A percentile compares a stretch with the other conserved stretches of the same genome.
phyloP scores from a whole-genome alignment of 2,329 filamentous ascomycete genomes.

The Diatrype stigma region DNA sequence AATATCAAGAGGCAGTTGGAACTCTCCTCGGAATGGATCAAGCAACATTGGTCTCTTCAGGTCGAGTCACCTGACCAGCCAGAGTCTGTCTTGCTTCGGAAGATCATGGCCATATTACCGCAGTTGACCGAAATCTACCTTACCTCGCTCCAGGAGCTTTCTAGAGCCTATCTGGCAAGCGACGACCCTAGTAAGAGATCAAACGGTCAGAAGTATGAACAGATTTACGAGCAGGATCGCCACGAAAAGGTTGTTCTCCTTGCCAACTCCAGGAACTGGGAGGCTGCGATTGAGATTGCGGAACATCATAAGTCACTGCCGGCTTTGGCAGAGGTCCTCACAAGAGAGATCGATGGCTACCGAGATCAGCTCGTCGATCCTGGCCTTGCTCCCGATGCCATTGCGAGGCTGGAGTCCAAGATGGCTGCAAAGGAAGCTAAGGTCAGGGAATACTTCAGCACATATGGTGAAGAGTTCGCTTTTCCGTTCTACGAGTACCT shows the following conservation, averaged over 20 bases:
- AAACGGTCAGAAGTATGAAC: constrained; percentile 41
- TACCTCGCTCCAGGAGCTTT: constrained; percentile 48
- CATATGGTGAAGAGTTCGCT: constrained; percentile 63
- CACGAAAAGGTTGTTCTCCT: constrained; percentile 50
- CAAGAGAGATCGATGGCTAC: constrained; percentile 46
- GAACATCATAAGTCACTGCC: constrained; percentile 53
- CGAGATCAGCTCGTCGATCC: constrained; percentile 31
- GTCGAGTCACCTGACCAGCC: constrained; percentile 15
- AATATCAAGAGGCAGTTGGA: constrained; percentile 58
- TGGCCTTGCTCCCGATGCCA: constrained; percentile 30
- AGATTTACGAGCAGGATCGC: constrained; percentile 46
- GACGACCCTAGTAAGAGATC: constrained; percentile 39
- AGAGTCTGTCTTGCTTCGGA: constrained; percentile 35
- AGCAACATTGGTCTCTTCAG: constrained; percentile 35
- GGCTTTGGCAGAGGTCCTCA: constrained; percentile 53
- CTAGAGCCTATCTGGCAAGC: constrained; percentile 44
- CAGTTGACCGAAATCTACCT: constrained; percentile 52
- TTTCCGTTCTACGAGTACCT: constrained; percentile 77
- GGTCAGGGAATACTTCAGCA: constrained; percentile 52
- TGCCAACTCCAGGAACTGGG: constrained; percentile 52
- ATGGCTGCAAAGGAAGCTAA: constrained; percentile 44
- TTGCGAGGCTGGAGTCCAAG: constrained; percentile 37
- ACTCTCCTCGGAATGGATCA: constrained; percentile 52
- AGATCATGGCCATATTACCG: constrained; percentile 46
- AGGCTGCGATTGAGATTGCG: constrained; percentile 53